Base-by-base conservation (phyloP, 306 rosid species). In the Prunus armeniaca region DNA sequence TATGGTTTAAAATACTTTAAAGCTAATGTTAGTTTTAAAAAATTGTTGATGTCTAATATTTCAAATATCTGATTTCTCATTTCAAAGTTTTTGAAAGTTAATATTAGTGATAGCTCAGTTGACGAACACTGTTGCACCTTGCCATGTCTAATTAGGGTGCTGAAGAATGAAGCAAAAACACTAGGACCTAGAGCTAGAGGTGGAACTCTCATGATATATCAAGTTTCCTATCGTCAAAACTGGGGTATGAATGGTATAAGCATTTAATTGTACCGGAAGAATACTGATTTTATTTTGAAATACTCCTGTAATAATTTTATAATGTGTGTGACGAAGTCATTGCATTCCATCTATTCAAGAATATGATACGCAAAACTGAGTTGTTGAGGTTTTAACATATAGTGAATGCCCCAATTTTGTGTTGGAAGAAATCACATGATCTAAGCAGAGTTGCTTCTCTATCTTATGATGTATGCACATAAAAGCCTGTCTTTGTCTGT, bases 361-460 rank as follows among this genome's bases (percentile, higher is more conserved):
- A 60, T 62, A 27, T 51, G 61, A 30, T 15, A 32, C 9, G 47
- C 8, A 12, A 18, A 30, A 75, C 62, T 8, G 17, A 43, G 12
- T 50, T 28, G n/a, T 22, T 32, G 63, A 43, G 75, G 22, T 69
- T 70, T 77, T 1, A 58, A 24, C 32, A 15, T 77, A 18, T 60
- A 20, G 25, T 69, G 27, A 14, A 28, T 63, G 43, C 22, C 51
- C 45, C 65, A 12, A 43, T 4, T 22, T 24, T 65, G 45, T 43
- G 22, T 62, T 27, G 62, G 43, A 28, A 62, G 19, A 27, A 22
- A 24, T 22, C 30, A 24, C 64, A 11, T 58, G 64, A 58, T 13
- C n/a, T 62, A 62, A 62, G 82, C 84, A 63, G 97, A 92, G 74
- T 73, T 88, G 56, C 91, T 95, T 80, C 84, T 88, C 73, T 80